A percentile compares a stretch with the other conserved stretches of the same genome.
Evolutionary conservation across 371 early-diverging fungal genomes (phyloP).

Genomic region (Syncephalis fuscata): DNA sequence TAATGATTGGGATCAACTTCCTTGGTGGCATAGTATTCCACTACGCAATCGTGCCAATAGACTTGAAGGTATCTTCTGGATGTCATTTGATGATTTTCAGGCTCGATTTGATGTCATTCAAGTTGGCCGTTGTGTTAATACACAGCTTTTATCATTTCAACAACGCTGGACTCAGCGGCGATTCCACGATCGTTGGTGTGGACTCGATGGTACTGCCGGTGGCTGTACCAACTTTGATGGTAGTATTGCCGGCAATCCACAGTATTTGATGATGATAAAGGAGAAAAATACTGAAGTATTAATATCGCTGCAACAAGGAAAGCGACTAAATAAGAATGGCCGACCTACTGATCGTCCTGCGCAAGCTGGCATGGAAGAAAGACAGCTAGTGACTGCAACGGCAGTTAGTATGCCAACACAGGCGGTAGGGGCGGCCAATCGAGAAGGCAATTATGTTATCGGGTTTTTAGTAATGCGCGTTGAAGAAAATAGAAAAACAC

Average conservation of each 20-base stretch:
- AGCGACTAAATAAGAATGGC: not conserved
- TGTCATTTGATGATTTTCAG: conserved; percentile 9
- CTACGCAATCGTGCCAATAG: not conserved
- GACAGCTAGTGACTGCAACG: no score
- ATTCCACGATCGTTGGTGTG: conserved; percentile 7
- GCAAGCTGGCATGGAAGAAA: no score
- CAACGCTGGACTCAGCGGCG: conserved; percentile 6
- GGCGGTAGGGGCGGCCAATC: not conserved
- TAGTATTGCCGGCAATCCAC: conserved; percentile 9
- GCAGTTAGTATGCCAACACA: no score
- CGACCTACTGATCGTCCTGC: no score
- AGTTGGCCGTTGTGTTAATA: conserved; percentile 7
- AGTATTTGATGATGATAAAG: conserved; percentile 2
- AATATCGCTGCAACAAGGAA: conserved; percentile 8
- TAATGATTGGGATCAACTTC: not conserved
- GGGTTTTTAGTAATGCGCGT: conserved; percentile 16
- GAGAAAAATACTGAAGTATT: conserved; percentile 3
- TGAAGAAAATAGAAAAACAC: conserved; percentile 20
- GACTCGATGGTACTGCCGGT: conserved; percentile 4
- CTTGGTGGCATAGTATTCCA: not conserved
- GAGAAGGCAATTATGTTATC: conserved; percentile 5
- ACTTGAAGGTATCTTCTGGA: not conserved
- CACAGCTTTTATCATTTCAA: conserved; percentile 2
- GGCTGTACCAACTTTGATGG: conserved; percentile 8
- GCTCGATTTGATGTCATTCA: conserved; percentile 4